A percentile compares a stretch with the other conserved stretches of the same genome.
These are phyloP conservation scores for Sarocladium strictum DNA, from an alignment of 2,329 filamentous ascomycete species.

Conservation along the genomic window DNA sequence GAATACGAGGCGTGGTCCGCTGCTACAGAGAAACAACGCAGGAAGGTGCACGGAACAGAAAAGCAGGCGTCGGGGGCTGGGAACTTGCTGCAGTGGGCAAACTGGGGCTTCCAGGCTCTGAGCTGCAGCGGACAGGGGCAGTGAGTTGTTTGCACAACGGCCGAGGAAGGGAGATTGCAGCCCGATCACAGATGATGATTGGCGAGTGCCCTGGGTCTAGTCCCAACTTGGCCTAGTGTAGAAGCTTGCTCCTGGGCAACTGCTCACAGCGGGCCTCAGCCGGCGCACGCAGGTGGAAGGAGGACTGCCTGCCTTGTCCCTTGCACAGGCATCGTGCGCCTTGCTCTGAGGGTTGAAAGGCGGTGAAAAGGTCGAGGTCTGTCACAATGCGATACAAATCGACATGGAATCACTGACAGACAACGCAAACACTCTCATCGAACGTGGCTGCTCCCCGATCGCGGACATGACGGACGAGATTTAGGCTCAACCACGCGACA, in stretches of 20 bases:
- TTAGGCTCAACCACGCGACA: neutral
- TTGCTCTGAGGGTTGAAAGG: neutral
- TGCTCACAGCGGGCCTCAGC: neutral
- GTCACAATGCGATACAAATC: neutral
- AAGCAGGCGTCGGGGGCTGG: slow-evolving; percentile 4
- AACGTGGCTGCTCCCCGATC: too few relatives aligned
- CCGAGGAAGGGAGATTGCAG: slow-evolving; percentile 6
- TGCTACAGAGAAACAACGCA: neutral
- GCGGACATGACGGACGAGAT: too few relatives aligned
- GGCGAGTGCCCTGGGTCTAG: neutral
- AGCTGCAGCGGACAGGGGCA: slow-evolving; percentile 6
- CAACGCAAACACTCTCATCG: neutral
- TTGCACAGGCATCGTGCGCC: neutral
- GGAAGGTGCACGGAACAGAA: neutral
- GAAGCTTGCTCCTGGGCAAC: neutral
- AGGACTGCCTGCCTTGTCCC: neutral
- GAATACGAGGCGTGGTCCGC: slow-evolving; percentile 2
- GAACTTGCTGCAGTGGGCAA: neutral
- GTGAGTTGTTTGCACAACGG: neutral
- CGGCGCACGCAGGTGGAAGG: neutral
- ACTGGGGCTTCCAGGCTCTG: neutral
- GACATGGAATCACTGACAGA: neutral
- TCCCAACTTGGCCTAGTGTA: neutral
- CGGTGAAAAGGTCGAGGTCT: neutral
- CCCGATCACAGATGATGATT: neutral